Percentiles rank a stretch among this genome's conserved stretches.
These are phyloP conservation scores for Rhodotorula toruloides DNA, from an alignment of 768 basidiomycete species.

Conservation along the genomic window DNA sequence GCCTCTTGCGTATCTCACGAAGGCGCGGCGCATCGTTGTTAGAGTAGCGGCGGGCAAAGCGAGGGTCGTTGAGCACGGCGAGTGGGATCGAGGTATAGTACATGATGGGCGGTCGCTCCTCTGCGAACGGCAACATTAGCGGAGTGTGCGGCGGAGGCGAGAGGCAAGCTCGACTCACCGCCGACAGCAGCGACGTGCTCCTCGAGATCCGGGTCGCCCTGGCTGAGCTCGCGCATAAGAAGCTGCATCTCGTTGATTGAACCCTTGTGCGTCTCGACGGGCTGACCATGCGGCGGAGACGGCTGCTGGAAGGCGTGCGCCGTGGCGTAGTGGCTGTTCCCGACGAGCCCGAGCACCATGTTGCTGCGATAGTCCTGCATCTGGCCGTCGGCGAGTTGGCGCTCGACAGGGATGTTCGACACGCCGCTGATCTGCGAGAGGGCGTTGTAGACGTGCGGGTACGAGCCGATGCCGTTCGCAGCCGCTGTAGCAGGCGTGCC, in stretches of 20 bases:
- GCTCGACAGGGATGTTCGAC: slow-evolving; percentile 80
- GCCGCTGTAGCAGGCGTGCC: not conserved
- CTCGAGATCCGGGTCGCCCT: slow-evolving; percentile 69
- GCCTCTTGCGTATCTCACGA: slow-evolving; percentile 85
- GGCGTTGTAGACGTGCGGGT: slow-evolving; percentile 69
- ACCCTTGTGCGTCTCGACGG: slow-evolving; percentile 40
- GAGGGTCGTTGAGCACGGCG: slow-evolving; percentile 53
- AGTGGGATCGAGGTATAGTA: slow-evolving; percentile 95
- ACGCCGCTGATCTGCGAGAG: slow-evolving; percentile 86
- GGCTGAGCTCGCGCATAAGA: slow-evolving; percentile 88
- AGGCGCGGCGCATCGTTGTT: slow-evolving; percentile 82
- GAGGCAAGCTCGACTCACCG: slow-evolving; percentile 52
- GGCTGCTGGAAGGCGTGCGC: slow-evolving; percentile 60
- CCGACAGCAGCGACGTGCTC: slow-evolving; percentile 76
- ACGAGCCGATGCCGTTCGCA: slow-evolving; percentile 21
- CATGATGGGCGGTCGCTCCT: slow-evolving; percentile 84
- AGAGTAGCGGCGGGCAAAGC: slow-evolving; percentile 28
- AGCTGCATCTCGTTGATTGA: slow-evolving; percentile 83
- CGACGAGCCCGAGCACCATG: slow-evolving; percentile 55
- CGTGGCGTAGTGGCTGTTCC: slow-evolving; percentile 30
- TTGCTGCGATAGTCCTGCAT: slow-evolving; percentile 95
- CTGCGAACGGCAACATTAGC: slow-evolving; percentile 54
- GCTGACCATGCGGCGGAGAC: not conserved
- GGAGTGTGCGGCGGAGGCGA: slow-evolving; percentile 1
- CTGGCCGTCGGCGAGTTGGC: slow-evolving; percentile 75